Percentiles rank a stretch among this genome's conserved stretches.
phyloP scores from a whole-genome alignment of 2,329 filamentous ascomycete genomes.

The Fusarium praegraminearum region DNA sequence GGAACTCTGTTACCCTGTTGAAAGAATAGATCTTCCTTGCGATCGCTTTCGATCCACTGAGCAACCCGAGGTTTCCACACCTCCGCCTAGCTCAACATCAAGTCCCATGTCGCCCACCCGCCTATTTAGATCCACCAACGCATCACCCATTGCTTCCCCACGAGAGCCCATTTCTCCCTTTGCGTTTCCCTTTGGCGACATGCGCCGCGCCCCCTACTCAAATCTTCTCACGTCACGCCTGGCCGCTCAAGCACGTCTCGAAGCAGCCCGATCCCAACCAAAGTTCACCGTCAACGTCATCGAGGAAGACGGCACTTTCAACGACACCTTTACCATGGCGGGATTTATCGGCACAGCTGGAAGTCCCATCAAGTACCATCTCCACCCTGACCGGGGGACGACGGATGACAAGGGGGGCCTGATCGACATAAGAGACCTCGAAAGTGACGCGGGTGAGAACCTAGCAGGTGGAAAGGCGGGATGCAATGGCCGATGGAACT shows the following conservation, averaged over 20 bases:
- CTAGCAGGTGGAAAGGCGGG: conserved; percentile 53
- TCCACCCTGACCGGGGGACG: conserved; percentile 68
- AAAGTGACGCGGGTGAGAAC: conserved; percentile 62
- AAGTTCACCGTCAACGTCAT: conserved; percentile 70
- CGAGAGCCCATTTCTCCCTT: conserved; percentile 27
- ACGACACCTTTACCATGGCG: conserved; percentile 67
- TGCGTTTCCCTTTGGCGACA: conserved; percentile 26
- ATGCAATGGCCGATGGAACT: conserved; percentile 63
- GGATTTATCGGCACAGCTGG: conserved; percentile 71
- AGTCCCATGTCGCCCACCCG: conserved; percentile 44
- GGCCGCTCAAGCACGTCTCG: conserved; percentile 74
- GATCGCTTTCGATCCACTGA: conserved; percentile 58
- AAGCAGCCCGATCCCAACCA: conserved; percentile 66
- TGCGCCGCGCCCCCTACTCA: conserved; percentile 52
- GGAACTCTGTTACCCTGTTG: conserved; percentile 72
- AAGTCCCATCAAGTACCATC: conserved; percentile 70
- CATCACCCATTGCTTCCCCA: conserved; percentile 49
- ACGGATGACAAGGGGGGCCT: conserved; percentile 69
- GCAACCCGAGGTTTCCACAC: conserved; percentile 30
- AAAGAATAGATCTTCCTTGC: conserved; percentile 63
- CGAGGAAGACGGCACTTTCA: conserved; percentile 63
- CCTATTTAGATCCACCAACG: conserved; percentile 54
- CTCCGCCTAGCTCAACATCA: conserved; percentile 34
- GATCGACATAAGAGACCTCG: conserved; percentile 63
- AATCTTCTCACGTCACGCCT: conserved; percentile 66